phyloP scores from a whole-genome alignment of 495 filamentous ascomycete species.

The Aspergillus heteromorphus region DNA sequence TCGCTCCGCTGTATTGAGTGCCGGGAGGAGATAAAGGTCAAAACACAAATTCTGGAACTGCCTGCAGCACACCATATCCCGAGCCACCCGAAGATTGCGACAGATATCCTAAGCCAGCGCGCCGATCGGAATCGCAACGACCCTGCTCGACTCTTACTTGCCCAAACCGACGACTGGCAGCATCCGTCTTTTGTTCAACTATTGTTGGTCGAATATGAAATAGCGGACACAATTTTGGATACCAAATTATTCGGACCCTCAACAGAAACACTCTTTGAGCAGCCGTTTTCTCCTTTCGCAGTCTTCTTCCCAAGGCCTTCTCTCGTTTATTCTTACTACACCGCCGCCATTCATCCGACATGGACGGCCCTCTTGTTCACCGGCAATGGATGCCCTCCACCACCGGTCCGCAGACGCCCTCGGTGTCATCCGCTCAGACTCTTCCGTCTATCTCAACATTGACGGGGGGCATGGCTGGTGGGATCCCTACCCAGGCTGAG shows the following conservation, averaged over 20 bases:
- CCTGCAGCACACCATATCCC: neutral
- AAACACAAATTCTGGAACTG: neutral
- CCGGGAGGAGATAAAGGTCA: neutral
- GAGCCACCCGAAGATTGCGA: too few species aligned
- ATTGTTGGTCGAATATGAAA: slow-evolving; percentile 23
- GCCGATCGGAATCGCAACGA: neutral
- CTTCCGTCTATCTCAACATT: slow-evolving; percentile 46
- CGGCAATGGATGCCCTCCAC: slow-evolving; percentile 39
- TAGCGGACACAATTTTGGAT: slow-evolving; percentile 12
- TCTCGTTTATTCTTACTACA: neutral
- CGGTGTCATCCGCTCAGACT: slow-evolving; percentile 34
- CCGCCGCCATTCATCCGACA: slow-evolving; percentile 8
- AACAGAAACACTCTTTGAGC: neutral
- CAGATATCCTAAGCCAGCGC: neutral
- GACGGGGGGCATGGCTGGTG: slow-evolving; percentile 36
- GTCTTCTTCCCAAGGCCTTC: neutral
- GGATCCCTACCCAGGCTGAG: slow-evolving; percentile 24
- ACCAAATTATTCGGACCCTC: neutral
- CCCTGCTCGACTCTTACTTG: neutral
- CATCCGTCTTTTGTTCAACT: neutral
- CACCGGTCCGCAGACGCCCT: slow-evolving; percentile 31
- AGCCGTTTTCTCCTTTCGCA: neutral
- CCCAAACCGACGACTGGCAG: neutral
- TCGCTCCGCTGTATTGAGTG: neutral
- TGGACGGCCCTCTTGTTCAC: slow-evolving; percentile 38